These are phyloP conservation scores for Chytriomyces sp. DNA, from an alignment of 192 early-diverging fungal genomes.

Conservation along the genomic window DNA sequence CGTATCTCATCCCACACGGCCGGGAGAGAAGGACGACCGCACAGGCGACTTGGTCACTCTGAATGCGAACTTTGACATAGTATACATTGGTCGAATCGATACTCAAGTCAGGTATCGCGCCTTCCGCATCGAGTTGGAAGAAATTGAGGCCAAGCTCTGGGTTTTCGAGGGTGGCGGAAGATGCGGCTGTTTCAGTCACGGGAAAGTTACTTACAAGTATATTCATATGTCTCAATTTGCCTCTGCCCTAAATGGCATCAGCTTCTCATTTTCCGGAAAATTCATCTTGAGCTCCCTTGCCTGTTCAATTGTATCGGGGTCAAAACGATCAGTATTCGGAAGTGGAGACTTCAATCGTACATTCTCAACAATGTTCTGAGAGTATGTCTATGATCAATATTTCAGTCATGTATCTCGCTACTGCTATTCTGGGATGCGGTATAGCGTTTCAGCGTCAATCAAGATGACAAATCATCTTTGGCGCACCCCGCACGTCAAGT, in stretches of 20 bases:
- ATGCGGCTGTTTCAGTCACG: no score
- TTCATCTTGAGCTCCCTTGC: slow-evolving; percentile 46
- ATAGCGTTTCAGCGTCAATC: no score
- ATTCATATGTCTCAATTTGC: slow-evolving; percentile 66
- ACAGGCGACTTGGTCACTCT: slow-evolving; percentile 37
- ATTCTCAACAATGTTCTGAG: slow-evolving; percentile 68
- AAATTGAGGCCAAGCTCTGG: slow-evolving; percentile 2
- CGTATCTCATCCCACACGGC: neutral
- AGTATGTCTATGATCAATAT: slow-evolving; percentile 65
- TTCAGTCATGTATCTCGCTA: slow-evolving; percentile 66
- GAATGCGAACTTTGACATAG: slow-evolving; percentile 29
- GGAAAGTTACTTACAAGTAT: slow-evolving; percentile 54
- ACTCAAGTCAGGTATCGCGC: slow-evolving; percentile 41
- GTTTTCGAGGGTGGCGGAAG: neutral
- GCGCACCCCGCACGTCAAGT: no score
- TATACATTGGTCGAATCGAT: slow-evolving; percentile 34
- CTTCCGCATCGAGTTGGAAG: slow-evolving; percentile 33
- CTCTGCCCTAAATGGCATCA: slow-evolving; percentile 74
- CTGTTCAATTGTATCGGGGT: neutral
- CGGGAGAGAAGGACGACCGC: slow-evolving; percentile 28
- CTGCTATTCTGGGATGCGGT: slow-evolving; percentile 74
- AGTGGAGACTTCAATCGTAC: slow-evolving; percentile 77
- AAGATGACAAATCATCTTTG: no score
- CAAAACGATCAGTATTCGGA: slow-evolving; percentile 69
- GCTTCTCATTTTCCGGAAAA: slow-evolving; percentile 81